A percentile compares a stretch with the other conserved stretches of the same genome.
Conservation (phyloP, 257 asterid species). For the Coffea eugenioides region DNA sequence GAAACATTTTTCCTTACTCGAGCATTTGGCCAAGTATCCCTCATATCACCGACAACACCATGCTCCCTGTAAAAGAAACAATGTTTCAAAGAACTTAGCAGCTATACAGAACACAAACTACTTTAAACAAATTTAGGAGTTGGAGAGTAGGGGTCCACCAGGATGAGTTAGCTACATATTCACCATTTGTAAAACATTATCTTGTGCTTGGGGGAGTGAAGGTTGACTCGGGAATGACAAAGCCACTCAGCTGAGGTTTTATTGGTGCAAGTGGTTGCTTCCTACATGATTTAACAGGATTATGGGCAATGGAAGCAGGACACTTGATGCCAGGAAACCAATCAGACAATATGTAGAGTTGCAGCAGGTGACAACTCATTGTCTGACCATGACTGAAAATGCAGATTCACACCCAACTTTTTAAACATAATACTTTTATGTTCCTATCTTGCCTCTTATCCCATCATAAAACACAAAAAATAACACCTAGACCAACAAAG, state of each 20-base stretch:
- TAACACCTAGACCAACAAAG: neutral
- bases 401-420: neutral
- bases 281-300: neutral
- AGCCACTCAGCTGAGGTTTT: neutral
- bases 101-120: conserved; percentile 1
- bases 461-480: neutral
- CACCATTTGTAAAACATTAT: neutral
- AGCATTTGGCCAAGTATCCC: conserved; percentile 99
- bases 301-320: neutral
- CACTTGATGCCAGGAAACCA: neutral
- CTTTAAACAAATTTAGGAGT: neutral
- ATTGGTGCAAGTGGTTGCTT: neutral
- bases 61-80: conserved; percentile 63
- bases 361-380: neutral
- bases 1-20: conserved; percentile 88
- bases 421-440: neutral
- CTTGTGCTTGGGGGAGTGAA: neutral
- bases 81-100: conserved; percentile 10
- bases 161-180: neutral
- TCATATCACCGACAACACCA: conserved; percentile 96
- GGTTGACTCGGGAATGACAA: neutral
- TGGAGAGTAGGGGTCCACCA: neutral
- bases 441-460: neutral
- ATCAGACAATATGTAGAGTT: neutral
- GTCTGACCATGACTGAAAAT: neutral